phyloP scores from a whole-genome alignment of 495 filamentous ascomycete genomes.

The Xylaria flabelliformis region DNA sequence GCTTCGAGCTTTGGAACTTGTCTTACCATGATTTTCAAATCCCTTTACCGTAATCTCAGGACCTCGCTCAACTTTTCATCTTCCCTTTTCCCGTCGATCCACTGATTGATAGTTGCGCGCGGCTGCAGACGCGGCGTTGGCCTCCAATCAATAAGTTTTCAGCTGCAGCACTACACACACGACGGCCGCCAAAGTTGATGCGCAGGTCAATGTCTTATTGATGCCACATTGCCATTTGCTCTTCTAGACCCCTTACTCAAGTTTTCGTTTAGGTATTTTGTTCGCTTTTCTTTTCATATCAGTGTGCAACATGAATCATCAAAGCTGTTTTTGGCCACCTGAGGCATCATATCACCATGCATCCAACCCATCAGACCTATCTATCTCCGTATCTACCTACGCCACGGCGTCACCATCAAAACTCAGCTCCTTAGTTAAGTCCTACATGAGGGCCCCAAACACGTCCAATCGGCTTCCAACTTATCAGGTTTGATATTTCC shows the following conservation, averaged over 20 bases:
- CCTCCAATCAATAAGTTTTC: slow-evolving; percentile 21
- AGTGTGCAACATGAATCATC: neutral
- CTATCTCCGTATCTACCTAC: neutral
- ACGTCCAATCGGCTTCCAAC: slow-evolving; percentile 16
- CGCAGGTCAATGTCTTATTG: slow-evolving; percentile 4
- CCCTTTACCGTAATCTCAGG: no score
- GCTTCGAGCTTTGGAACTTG: neutral
- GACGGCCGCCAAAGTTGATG: neutral
- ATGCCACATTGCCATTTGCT: neutral
- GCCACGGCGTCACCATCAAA: slow-evolving; percentile 18
- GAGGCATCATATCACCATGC: slow-evolving; percentile 3
- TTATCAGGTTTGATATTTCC: neutral
- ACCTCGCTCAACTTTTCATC: no score
- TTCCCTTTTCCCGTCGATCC: neutral
- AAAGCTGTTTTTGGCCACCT: neutral
- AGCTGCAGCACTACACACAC: neutral
- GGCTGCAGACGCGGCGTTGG: slow-evolving; percentile 15
- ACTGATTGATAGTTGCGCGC: slow-evolving; percentile 6
- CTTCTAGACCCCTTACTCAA: neutral
- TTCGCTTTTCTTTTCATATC: neutral
- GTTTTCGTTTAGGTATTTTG: neutral
- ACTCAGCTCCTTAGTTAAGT: slow-evolving; percentile 5
- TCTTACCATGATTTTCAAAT: neutral
- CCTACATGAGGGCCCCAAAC: slow-evolving; percentile 2
- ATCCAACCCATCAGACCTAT: slow-evolving; percentile 18